Percentiles rank a stretch among this genome's conserved stretches.
These are phyloP conservation scores for Petunia secreta DNA, from an alignment of 257 asterid species.

Conservation along the genomic window DNA sequence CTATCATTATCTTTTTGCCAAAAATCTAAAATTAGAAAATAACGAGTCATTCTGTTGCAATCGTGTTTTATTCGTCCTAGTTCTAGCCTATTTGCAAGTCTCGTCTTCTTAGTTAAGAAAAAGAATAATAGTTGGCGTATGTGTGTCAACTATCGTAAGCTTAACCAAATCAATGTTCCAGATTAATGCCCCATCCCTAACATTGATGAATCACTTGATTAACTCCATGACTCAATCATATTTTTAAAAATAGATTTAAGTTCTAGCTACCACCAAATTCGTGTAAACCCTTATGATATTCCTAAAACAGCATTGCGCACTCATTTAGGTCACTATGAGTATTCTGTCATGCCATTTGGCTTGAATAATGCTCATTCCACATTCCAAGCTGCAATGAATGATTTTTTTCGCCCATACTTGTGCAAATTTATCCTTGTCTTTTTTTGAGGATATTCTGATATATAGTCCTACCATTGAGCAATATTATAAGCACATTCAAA, in stretches of 20 bases:
- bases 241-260: background rate
- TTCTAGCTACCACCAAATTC: background rate
- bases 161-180: background rate
- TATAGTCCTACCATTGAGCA: background rate
- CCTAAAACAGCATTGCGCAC: slow-evolving; percentile 19
- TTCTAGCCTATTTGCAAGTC: background rate
- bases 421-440: background rate
- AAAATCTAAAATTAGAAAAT: background rate
- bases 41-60: background rate
- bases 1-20: background rate
- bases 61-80: background rate
- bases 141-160: background rate
- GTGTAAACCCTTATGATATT: background rate
- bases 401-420: background rate
- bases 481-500: too few species aligned
- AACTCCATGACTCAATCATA: background rate
- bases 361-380: background rate
- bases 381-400: background rate
- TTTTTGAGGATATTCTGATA: background rate
- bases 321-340: background rate
- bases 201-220: slow-evolving; percentile 6
- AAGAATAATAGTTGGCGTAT: too few species aligned
- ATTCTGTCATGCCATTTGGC: too few species aligned
- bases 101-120: background rate
- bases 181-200: slow-evolving; percentile 12